These are phyloP conservation scores for Austroboletus olivaceoglutinosus DNA, from an alignment of 1,284 basidiomycete genomes.

Conservation along the genomic window DNA sequence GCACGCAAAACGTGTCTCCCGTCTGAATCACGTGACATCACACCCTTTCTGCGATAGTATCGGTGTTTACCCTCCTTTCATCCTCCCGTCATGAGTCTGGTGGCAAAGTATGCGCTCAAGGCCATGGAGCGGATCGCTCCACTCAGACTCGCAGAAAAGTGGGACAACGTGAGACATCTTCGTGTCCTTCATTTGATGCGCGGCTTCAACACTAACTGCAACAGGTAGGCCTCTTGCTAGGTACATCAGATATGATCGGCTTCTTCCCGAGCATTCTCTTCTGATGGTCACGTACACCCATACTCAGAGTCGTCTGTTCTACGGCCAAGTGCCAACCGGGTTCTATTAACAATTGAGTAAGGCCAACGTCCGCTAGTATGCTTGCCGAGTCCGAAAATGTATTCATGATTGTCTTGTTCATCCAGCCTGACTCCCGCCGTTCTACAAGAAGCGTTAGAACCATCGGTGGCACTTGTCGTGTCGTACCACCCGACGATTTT, in stretches of 20 bases:
- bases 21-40: constrained; percentile 15
- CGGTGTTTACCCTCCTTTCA: background rate
- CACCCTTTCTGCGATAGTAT: background rate
- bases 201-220: constrained; percentile 1
- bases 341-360: constrained; percentile 86
- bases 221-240: constrained; percentile 81
- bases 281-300: background rate
- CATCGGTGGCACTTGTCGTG: constrained; percentile 67
- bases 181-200: constrained; percentile 6
- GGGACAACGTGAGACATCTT: constrained; percentile 91
- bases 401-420: constrained; percentile 12
- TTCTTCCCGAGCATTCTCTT: constrained; percentile 2
- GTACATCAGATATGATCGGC: constrained; percentile 37
- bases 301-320: constrained; percentile 68
- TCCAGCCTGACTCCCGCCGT: constrained; percentile 77
- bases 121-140: constrained; percentile 84
- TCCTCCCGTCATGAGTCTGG: constrained; percentile 2
- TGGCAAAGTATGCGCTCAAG: constrained; percentile 48
- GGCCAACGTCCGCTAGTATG: constrained; percentile 29
- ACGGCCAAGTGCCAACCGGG: constrained; percentile 53
- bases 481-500: constrained; percentile 94
- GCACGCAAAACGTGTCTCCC: constrained; percentile 12
- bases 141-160: constrained; percentile 78
- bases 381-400: constrained; percentile 6
- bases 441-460: constrained; percentile 67